Evolutionary conservation across 139 green algal species (phyloP).

Genomic region (Closterium sp.): DNA sequence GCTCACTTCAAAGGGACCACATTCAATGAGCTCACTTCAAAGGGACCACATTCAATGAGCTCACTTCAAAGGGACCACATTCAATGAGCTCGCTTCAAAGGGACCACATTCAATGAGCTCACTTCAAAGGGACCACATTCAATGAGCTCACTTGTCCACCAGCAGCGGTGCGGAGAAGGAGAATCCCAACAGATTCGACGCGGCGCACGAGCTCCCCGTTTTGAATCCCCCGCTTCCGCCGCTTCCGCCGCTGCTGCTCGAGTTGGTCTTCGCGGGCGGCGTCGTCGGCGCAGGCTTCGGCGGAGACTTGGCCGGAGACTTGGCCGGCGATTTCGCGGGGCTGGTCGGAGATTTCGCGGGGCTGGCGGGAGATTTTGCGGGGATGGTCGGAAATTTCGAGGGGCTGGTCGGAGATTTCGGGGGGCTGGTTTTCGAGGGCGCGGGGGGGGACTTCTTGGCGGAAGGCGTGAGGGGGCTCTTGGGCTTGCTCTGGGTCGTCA

Average conservation of each 20-base stretch:
- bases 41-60: no score
- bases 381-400: background rate
- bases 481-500: background rate
- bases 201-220: background rate
- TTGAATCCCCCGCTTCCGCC: background rate
- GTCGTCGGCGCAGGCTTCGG: no score
- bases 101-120: no score
- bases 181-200: background rate
- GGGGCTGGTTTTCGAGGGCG: background rate
- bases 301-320: no score
- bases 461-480: no score
- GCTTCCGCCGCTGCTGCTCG: background rate
- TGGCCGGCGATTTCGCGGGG: background rate
- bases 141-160: background rate
- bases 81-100: no score
- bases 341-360: background rate
- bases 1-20: no score
- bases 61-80: no score
- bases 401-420: background rate
- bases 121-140: no score
- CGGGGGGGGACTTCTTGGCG: background rate
- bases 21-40: no score
- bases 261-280: background rate
- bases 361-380: background rate
- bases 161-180: background rate